A percentile compares a stretch with the other conserved stretches of the same genome.
These are phyloP conservation scores for Phytophthora agathidicida DNA, from an alignment of 352 stramenopile genomes.

Conservation along the genomic window DNA sequence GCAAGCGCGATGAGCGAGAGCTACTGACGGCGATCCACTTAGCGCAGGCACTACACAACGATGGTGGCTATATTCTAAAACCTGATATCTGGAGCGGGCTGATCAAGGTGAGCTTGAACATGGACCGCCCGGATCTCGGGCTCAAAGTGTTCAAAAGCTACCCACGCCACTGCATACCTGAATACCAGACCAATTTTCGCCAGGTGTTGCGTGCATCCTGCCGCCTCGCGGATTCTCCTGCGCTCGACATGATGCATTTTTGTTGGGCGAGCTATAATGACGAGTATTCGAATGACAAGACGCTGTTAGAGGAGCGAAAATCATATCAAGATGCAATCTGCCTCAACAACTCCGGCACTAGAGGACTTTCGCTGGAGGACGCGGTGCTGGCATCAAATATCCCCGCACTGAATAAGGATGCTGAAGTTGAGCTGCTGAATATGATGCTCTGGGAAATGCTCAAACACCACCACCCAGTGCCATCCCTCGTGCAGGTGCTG, in stretches of 20 bases:
- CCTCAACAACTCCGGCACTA: slow-evolving; percentile 14
- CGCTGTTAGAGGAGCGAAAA: slow-evolving; percentile 24
- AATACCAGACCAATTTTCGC: slow-evolving; percentile 47
- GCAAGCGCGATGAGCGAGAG: slow-evolving; percentile 29
- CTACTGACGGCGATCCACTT: slow-evolving; percentile 48
- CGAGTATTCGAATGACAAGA: slow-evolving; percentile 21
- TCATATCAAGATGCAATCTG: slow-evolving; percentile 25
- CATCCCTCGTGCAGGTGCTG: slow-evolving; percentile 44
- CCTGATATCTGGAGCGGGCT: slow-evolving; percentile 50
- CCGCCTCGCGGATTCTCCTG: slow-evolving; percentile 30
- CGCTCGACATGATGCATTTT: slow-evolving; percentile 49
- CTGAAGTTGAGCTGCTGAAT: slow-evolving; percentile 44
- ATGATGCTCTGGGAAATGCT: slow-evolving; percentile 63
- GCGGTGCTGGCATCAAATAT: slow-evolving; percentile 11
- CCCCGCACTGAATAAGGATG: slow-evolving; percentile 23
- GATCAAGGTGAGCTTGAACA: slow-evolving; percentile 51
- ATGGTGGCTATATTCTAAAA: slow-evolving; percentile 51
- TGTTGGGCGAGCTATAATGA: slow-evolving; percentile 27
- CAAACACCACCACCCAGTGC: slow-evolving; percentile 37
- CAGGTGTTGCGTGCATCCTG: slow-evolving; percentile 48
- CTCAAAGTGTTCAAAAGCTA: slow-evolving; percentile 55
- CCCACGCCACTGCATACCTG: slow-evolving; percentile 36
- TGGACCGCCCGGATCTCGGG: slow-evolving; percentile 36
- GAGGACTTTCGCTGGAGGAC: slow-evolving; percentile 11
- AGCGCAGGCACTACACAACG: slow-evolving; percentile 29